These are phyloP conservation scores for Dictyostelium discoideum DNA, from an alignment of 78 protist species.

Conservation along the genomic window DNA sequence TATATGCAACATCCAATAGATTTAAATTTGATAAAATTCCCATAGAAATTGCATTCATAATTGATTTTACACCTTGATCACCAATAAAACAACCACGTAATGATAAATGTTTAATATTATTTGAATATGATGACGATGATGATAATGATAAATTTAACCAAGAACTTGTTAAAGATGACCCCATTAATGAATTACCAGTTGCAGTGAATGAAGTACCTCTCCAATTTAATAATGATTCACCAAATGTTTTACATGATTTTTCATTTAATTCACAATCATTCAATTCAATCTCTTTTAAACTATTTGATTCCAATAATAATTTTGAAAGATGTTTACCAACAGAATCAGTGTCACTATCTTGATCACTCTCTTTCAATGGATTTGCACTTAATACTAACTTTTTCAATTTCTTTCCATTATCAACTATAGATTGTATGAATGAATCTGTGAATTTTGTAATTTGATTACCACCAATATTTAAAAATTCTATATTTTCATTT, in stretches of 20 bases:
- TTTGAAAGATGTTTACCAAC: not conserved
- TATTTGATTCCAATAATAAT: not conserved
- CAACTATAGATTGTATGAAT: not conserved
- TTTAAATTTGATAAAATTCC: not conserved
- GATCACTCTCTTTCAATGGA: not conserved
- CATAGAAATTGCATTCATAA: not conserved
- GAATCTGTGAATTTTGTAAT: not conserved
- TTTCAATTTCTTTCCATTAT: not conserved
- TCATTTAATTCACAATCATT: conserved; percentile 23
- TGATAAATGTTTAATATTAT: not conserved
- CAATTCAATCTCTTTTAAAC: not conserved
- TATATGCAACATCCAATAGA: conserved; percentile 34
- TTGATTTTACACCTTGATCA: conserved; percentile 28
- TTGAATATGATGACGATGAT: not conserved
- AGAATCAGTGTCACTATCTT: no score
- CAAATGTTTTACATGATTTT: not conserved
- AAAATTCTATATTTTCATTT: not conserved
- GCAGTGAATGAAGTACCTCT: conserved; percentile 18
- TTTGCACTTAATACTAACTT: conserved; percentile 4
- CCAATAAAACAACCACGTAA: conserved; percentile 39
- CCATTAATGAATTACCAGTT: not conserved
- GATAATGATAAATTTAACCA: not conserved
- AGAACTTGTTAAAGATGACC: not conserved
- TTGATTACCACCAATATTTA: conserved; percentile 16
- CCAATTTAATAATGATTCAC: conserved; percentile 24